phyloP scores from a whole-genome alignment of 192 early-diverging fungal species.

The Entophlyctis luteolus region DNA sequence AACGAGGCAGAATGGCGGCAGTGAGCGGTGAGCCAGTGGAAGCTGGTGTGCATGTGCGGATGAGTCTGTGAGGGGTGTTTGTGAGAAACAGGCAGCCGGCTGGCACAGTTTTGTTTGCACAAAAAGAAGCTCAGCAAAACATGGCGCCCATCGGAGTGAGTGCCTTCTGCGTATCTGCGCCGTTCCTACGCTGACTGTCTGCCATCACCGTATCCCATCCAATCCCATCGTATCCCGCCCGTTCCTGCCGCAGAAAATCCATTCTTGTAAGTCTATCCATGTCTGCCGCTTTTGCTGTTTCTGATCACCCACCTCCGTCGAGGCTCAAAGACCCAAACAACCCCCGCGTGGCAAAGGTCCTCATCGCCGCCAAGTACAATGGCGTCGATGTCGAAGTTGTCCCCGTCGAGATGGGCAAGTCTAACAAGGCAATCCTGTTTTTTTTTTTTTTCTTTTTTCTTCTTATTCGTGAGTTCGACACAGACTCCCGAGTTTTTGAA shows the following conservation, averaged over 20 bases:
- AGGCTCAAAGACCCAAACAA: constrained; percentile 56
- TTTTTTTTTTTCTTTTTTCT: neutral
- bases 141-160: constrained; percentile 23
- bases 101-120: neutral
- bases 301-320: too few species aligned
- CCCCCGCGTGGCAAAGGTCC: constrained; percentile 66
- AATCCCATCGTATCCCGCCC: neutral
- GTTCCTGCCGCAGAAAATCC: constrained; percentile 3
- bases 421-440: constrained; percentile 54
- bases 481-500: constrained; percentile 72
- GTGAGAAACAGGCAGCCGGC: too few species aligned
- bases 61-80: too few species aligned
- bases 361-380: constrained; percentile 75
- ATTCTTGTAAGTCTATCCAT: too few species aligned
- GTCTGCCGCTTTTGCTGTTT: too few species aligned
- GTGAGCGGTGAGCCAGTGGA: too few species aligned
- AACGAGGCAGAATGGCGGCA: too few species aligned
- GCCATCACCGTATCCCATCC: neutral
- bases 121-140: neutral
- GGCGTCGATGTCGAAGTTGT: constrained; percentile 67
- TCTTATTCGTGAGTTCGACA: neutral
- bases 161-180: neutral
- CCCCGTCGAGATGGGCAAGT: constrained; percentile 57
- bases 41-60: too few species aligned
- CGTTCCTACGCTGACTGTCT: too few species aligned